Percentiles rank a stretch among this genome's conserved stretches.
Conservation (phyloP, 805 yeast genomes). For the Wickerhamiella qilinensis region DNA sequence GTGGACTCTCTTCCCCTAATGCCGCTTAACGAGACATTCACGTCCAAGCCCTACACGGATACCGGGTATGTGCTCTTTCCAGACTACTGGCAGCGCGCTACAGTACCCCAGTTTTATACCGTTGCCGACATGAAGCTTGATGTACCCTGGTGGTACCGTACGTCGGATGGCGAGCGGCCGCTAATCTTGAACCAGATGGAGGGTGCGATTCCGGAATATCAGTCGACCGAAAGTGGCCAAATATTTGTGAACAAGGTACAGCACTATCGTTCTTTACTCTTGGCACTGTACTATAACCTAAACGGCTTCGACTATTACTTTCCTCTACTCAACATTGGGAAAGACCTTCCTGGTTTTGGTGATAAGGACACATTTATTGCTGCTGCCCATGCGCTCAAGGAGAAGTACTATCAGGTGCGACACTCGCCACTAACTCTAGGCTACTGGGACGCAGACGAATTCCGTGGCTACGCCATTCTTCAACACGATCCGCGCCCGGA, state of each 20-base stretch:
- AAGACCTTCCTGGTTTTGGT: conserved; percentile 58
- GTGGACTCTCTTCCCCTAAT: conserved; percentile 60
- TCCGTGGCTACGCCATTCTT: not conserved
- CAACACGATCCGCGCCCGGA: conserved; percentile 1
- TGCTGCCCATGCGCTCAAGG: conserved; percentile 1
- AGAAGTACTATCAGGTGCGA: not conserved
- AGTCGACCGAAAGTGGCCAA: conserved; percentile 58
- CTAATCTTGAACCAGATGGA: conserved; percentile 19
- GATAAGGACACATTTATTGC: conserved; percentile 29
- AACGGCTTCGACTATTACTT: conserved; percentile 47
- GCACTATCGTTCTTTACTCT: conserved; percentile 40
- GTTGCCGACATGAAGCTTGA: conserved; percentile 40
- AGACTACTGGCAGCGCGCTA: conserved; percentile 76
- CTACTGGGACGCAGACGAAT: not conserved
- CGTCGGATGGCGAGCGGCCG: not conserved
- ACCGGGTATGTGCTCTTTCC: conserved; percentile 57
- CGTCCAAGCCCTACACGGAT: conserved; percentile 35
- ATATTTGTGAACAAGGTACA: conserved; percentile 38
- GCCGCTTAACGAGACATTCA: conserved; percentile 45
- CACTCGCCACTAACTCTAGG: not conserved
- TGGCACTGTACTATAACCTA: conserved; percentile 49
- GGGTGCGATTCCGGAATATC: conserved; percentile 50
- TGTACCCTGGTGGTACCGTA: not conserved
- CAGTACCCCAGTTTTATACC: conserved; percentile 55
- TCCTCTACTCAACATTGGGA: conserved; percentile 37